Conservation (phyloP, 345 rosid species). For the Kandelia obovata region DNA sequence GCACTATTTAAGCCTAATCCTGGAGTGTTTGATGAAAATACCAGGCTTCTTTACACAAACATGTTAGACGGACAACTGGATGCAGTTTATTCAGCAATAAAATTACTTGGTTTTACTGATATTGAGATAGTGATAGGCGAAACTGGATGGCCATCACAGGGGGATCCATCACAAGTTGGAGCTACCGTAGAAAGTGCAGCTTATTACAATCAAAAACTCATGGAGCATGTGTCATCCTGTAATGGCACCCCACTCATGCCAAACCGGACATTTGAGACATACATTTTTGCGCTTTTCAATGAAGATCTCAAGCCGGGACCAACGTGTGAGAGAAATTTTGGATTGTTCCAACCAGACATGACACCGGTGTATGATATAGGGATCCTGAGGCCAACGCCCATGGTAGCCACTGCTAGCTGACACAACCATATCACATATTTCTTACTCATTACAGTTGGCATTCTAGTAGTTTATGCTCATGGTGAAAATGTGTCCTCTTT, state of each 20-base stretch:
- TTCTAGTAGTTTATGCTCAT: conserved; percentile 23
- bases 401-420: conserved; percentile 49
- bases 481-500: conserved; percentile 13
- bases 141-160: conserved; percentile 86
- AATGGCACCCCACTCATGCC: conserved; percentile 85
- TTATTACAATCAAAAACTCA: conserved; percentile 56
- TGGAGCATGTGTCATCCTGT: conserved; percentile 57
- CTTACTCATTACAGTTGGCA: conserved; percentile 26
- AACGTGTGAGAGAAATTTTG: conserved; percentile 61
- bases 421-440: conserved; percentile 27
- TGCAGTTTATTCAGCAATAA: conserved; percentile 77
- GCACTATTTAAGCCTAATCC: conserved; percentile 67
- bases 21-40: conserved; percentile 50
- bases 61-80: conserved; percentile 94
- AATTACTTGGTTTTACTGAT: conserved; percentile 54
- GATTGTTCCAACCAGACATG: conserved; percentile 62
- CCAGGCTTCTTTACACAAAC: conserved; percentile 55
- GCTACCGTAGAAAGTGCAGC: conserved; percentile 54
- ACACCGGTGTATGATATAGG: conserved; percentile 67
- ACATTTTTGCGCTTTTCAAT: conserved; percentile 82
- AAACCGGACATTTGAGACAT: conserved; percentile 73
- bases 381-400: conserved; percentile 59
- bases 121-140: conserved; percentile 78
- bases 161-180: conserved; percentile 57
- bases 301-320: conserved; percentile 83